These are phyloP conservation scores for Ogataea philodendri DNA, from an alignment of 805 yeast genomes.

Conservation along the genomic window DNA sequence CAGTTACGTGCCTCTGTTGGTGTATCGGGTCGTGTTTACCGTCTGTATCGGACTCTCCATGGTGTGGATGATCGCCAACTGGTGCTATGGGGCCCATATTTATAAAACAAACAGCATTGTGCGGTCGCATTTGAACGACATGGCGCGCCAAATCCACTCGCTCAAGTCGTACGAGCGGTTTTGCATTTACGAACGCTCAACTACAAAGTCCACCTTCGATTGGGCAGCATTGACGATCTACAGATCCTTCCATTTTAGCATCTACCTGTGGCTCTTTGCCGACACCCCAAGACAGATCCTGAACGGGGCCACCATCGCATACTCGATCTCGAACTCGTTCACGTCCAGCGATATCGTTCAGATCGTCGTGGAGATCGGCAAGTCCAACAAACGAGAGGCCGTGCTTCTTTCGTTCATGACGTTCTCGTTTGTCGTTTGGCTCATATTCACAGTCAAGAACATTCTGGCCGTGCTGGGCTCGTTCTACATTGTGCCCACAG, in stretches of 20 bases:
- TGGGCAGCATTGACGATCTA: conserved; percentile 65
- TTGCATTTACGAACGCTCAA: conserved; percentile 69
- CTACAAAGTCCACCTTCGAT: conserved; percentile 63
- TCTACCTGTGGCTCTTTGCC: conserved; percentile 61
- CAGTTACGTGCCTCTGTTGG: conserved; percentile 32
- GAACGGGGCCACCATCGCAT: conserved; percentile 69
- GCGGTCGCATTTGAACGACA: conserved; percentile 62
- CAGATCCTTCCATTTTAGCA: conserved; percentile 60
- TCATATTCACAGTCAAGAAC: conserved; percentile 46
- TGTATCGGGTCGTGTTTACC: conserved; percentile 33
- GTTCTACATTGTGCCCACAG: conserved; percentile 18
- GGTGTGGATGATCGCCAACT: conserved; percentile 53
- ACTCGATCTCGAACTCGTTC: conserved; percentile 44
- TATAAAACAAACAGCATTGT: conserved; percentile 65
- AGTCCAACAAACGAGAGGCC: conserved; percentile 60
- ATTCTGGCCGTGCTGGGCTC: conserved; percentile 24
- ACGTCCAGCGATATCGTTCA: conserved; percentile 38
- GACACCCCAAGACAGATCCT: conserved; percentile 87
- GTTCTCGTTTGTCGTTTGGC: conserved; percentile 72
- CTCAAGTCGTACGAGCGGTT: conserved; percentile 59
- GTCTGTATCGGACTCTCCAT: conserved; percentile 78
- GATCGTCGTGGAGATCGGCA: conserved; percentile 58
- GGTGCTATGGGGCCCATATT: conserved; percentile 55
- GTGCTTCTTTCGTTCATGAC: conserved; percentile 74
- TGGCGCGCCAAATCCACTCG: conserved; percentile 59